Base-by-base conservation (phyloP, 2,329 filamentous ascomycete genomes). In the Nemania sp. region DNA sequence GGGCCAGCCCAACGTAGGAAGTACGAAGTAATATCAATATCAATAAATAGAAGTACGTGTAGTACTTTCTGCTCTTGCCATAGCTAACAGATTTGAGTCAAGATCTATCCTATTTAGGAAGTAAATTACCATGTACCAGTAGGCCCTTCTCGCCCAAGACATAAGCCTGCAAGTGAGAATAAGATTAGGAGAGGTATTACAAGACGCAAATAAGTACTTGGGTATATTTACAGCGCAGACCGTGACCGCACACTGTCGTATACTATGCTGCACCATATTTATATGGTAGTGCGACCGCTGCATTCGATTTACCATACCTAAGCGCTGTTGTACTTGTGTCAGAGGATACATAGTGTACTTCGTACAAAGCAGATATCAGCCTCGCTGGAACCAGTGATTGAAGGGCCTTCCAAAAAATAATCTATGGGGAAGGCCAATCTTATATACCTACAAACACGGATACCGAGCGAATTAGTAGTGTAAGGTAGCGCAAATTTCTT, bases 171-270 rank as follows among this genome's bases (percentile, higher is more conserved):
- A 51, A 43, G 34, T 50, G 20, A 42, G 36, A 51, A 33, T 36
- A 42, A 37, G 6, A 47, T 9, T 49, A 11, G 52, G 42, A 47
- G 47, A n/a, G n/a, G n/a, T n/a, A 51, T 52, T 52, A 42, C 30
- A 42, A 41, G 20, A 41, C 17, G 33, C 51, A 49, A 48, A 43
- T 41, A 20, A 34, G 28, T 42, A 23, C 30, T 42, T 40, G 17
- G 36, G 12, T 33, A 39, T n/a, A 41, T 43, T 42, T 53, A 17
- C 36, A 28, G 26, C 41, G 12, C 26, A 23, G 26, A n/a, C 26
- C 17, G 19, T 22, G 15, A 8, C 19, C 12, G 36, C 22, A n/a
- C 39, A 28, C 5, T 30, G 15, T 30, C 14, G 36, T 36, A 28
- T n/a, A n/a, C n/a, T n/a, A n/a, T n/a, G n/a, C n/a, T n/a, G n/a